phyloP scores from a whole-genome alignment of 192 early-diverging fungal species.

The Geranomyces variabilis region DNA sequence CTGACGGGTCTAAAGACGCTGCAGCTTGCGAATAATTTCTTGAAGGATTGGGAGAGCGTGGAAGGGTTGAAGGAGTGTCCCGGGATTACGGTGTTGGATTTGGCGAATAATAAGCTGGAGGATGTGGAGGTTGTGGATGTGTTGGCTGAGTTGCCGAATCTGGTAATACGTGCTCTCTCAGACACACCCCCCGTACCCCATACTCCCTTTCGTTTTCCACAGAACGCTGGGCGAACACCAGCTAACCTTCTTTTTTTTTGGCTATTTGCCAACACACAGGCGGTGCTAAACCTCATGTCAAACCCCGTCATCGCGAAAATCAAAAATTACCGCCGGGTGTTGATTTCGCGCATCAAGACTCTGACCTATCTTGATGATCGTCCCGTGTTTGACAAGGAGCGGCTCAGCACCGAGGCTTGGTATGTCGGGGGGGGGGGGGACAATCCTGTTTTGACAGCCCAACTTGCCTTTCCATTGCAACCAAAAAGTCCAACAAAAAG shows the following conservation, averaged over 20 bases:
- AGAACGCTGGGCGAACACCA: neutral
- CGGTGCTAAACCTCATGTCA: slow-evolving; percentile 61
- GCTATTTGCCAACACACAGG: slow-evolving; percentile 33
- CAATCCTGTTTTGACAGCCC: neutral
- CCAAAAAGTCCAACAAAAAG: neutral
- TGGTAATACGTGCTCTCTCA: slow-evolving; percentile 46
- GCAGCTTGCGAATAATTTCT: slow-evolving; percentile 57
- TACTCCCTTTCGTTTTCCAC: neutral
- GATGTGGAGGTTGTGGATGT: slow-evolving; percentile 57
- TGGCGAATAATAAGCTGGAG: slow-evolving; percentile 59
- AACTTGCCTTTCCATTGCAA: slow-evolving; percentile 1
- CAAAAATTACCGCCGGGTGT: slow-evolving; percentile 54
- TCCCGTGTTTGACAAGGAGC: slow-evolving; percentile 65
- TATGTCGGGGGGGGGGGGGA: no score
- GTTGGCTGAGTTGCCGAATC: slow-evolving; percentile 53
- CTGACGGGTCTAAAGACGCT: slow-evolving; percentile 52
- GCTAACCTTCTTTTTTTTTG: no score
- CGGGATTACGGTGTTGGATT: slow-evolving; percentile 51
- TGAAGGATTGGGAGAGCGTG: slow-evolving; percentile 49
- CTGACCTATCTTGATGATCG: slow-evolving; percentile 65
- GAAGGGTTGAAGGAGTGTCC: slow-evolving; percentile 42
- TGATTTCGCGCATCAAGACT: slow-evolving; percentile 46
- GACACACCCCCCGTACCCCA: neutral
- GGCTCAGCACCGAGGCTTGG: slow-evolving; percentile 58
- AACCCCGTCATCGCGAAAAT: slow-evolving; percentile 63